Evolutionary conservation across 139 green algal genomes (phyloP), one percentile per base, ranked within the genome.

Genomic region (Nannochloris sp.): DNA sequence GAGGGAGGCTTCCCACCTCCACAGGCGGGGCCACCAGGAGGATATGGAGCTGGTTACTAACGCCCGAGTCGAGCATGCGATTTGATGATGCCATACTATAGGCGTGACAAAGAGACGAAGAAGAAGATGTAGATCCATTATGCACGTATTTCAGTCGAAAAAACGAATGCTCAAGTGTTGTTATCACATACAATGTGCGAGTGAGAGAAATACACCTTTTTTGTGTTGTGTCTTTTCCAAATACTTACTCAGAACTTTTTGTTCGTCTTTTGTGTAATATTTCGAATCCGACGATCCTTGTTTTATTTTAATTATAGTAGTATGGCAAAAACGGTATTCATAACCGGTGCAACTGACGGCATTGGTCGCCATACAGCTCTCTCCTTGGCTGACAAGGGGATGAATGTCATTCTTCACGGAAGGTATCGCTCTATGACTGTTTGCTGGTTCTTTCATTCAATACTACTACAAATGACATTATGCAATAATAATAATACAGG

Each of bases 311-410:
- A 40, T 40, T 12, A 1, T 40, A 40, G 34, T 40, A 40, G 34
- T 40, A 40, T 40, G 34, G 12, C 46, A 23, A 70, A 74, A 46
- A 73, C 66, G 1, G 78, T 64, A 48, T 48, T 87, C 21, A 63
- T 57, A 8, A 57, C 61, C 37, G 71, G 67, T 15, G 29, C 61
- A 31, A 90, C 83, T 0, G 82, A 90, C 46, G 84, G 84, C 19
- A 90, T 90, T 29, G 84, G 84, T 3, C 44, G 46, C 24, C 81
- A 90, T 61, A 90, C 84, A 2, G 75, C 78, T 0, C 34, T 53
- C 18, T 71, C 29, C 18, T 63, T 90, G 5, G 79, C 77, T 9
- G 4, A 8, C 12, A 44, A 60, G 11, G 83, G 77, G 16, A 73
- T 66, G 1, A 68, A 61, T 3, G 81, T 90, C 7, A 57, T 90